These are phyloP conservation scores for Gelatoporia subvermispora DNA, from an alignment of 768 basidiomycete genomes.

Conservation along the genomic window DNA sequence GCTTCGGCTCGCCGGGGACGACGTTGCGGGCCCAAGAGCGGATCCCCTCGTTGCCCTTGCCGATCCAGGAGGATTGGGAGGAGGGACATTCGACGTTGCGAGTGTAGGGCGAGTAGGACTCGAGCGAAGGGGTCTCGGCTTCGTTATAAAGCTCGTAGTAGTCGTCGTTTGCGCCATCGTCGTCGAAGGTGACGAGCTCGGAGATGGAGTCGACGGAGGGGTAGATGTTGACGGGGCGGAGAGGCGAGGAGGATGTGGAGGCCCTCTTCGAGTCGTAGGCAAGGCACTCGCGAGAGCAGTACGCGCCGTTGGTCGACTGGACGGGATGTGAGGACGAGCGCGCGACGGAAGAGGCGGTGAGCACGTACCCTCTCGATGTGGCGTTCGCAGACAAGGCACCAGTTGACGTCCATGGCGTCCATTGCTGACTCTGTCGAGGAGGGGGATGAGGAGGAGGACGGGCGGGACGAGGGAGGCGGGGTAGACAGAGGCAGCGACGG, in stretches of 20 bases:
- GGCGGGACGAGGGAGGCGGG: slow-evolving; percentile 15
- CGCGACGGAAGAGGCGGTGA: slow-evolving; percentile 1
- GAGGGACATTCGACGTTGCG: neutral
- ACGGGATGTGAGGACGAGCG: slow-evolving; percentile 17
- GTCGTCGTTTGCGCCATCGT: slow-evolving; percentile 2
- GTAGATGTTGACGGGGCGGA: slow-evolving; percentile 9
- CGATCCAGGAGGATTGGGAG: slow-evolving; percentile 29
- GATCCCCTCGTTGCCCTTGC: slow-evolving; percentile 40
- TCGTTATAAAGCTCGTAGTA: no score
- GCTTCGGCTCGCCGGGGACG: slow-evolving; percentile 16
- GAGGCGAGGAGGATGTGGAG: slow-evolving; percentile 6
- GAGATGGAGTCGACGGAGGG: slow-evolving; percentile 6
- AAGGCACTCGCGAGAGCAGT: slow-evolving; percentile 50
- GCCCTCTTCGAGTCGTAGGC: slow-evolving; percentile 24
- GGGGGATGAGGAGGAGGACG: slow-evolving; percentile 15
- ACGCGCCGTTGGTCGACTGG: slow-evolving; percentile 35
- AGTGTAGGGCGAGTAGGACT: neutral
- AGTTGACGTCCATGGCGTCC: slow-evolving; percentile 58
- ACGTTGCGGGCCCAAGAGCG: slow-evolving; percentile 32
- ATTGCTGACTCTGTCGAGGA: slow-evolving; percentile 6
- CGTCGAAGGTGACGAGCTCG: slow-evolving; percentile 5
- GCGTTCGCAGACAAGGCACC: slow-evolving; percentile 64
- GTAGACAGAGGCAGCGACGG: slow-evolving; percentile 9
- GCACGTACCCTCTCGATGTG: slow-evolving; percentile 43
- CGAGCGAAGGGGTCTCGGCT: slow-evolving; percentile 1